Base-by-base conservation (phyloP, 2,329 filamentous ascomycete genomes). In the Rutstroemia sydowiana region DNA sequence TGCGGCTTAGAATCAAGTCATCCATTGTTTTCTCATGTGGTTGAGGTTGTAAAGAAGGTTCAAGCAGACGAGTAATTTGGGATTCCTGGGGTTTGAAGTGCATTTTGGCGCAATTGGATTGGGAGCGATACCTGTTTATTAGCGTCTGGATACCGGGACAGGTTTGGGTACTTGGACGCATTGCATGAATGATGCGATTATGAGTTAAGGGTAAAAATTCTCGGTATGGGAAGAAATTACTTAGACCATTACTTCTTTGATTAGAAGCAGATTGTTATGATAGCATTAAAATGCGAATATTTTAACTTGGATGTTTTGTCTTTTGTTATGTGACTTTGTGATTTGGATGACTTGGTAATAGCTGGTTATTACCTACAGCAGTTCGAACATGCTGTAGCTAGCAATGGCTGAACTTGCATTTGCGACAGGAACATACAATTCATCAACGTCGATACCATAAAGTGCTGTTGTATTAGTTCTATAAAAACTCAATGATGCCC, bases 1-100 rank as follows among this genome's bases (percentile, higher is more conserved):
- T 95, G 88, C 61, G 90, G 90, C 37, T 76, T 98, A 52, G 82
- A 89, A 63, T 72, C 81, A 54, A 74, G 70, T 21, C 88, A 97
- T 67, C 85, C 88, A 66, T 78, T 97, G 52, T 95, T 84, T 72
- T 72, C 79, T 53, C 78, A 83, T 65, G 79, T 96, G 31, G 78
- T 90, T 43, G 76, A 86, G 63, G 75, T 92, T 53, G 90, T 97
- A 53, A 79, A 86, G 73, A 87, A 85, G 68, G 91, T 97, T 28
- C 89, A 96, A 72, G 76, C 73, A 23, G 63, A 64, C 51, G 63
- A 58, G 55, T 60, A 59, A 48, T 30, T 30, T 46, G 11, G 32
- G 49, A 43, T 20, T 44, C 46, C 42, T 42, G 48, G 18, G 21
- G 13, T 9, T 41, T 23, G 20, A n/a, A 16, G n/a, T 30, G 21